phyloP scores from a whole-genome alignment of 2,329 filamentous ascomycete genomes.

The Epichloe gansuensis region DNA sequence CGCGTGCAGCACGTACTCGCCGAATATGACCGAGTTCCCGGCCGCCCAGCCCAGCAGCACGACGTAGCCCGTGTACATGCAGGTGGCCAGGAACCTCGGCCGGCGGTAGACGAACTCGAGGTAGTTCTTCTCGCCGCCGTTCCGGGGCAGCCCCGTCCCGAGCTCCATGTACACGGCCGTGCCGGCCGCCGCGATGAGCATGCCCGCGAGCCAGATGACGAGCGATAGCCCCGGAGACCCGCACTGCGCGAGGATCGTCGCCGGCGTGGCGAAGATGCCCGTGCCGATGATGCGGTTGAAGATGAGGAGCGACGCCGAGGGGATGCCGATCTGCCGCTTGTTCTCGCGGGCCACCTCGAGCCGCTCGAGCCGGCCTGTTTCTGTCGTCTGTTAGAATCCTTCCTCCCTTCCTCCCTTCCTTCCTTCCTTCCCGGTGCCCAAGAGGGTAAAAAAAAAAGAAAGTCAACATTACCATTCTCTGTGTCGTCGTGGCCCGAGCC shows the following conservation, averaged over 20 bases:
- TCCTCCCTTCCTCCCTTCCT: no score
- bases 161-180: slow-evolving; percentile 56
- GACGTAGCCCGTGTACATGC: slow-evolving; percentile 48
- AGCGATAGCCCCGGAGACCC: slow-evolving; percentile 51
- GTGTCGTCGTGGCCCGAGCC: slow-evolving; percentile 3
- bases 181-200: slow-evolving; percentile 48
- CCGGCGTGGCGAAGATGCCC: slow-evolving; percentile 54
- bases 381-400: neutral
- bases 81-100: slow-evolving; percentile 49
- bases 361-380: neutral
- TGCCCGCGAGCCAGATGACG: slow-evolving; percentile 51
- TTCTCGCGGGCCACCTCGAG: slow-evolving; percentile 30
- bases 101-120: slow-evolving; percentile 51
- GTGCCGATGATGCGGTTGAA: slow-evolving; percentile 56
- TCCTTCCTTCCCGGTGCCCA: neutral
- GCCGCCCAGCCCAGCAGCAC: slow-evolving; percentile 53
- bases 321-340: slow-evolving; percentile 43
- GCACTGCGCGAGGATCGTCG: slow-evolving; percentile 41
- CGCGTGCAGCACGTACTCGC: slow-evolving; percentile 57
- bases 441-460: neutral
- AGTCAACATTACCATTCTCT: neutral
- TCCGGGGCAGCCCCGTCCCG: slow-evolving; percentile 51
- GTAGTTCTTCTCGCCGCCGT: slow-evolving; percentile 57
- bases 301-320: slow-evolving; percentile 45
- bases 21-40: slow-evolving; percentile 57